Evolutionary conservation across 805 yeast genomes (phyloP).

Genomic region (Candida ascalaphidarum): DNA sequence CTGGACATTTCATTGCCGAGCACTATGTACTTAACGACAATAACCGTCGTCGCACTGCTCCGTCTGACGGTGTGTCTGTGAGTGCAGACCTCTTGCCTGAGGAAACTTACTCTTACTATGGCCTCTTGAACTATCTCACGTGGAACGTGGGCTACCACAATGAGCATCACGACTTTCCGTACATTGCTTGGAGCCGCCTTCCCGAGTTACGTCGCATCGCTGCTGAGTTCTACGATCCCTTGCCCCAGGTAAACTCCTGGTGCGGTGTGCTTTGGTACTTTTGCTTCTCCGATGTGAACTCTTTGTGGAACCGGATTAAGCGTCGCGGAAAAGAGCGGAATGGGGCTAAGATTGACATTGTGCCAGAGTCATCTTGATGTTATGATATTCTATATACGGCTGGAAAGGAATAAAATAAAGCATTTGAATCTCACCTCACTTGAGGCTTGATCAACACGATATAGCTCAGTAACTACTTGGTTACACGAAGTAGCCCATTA

Average conservation of each 20-base stretch:
- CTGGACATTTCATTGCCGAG: conserved; percentile 95
- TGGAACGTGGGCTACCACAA: conserved; percentile 95
- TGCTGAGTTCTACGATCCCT: conserved; percentile 69
- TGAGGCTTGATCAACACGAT: too few species aligned
- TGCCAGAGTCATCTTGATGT: too few species aligned
- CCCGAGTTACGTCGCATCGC: conserved; percentile 61
- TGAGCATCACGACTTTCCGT: conserved; percentile 95
- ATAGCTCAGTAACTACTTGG: too few species aligned
- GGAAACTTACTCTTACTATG: conserved; percentile 88
- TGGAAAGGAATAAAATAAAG: too few species aligned
- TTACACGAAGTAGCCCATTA: too few species aligned
- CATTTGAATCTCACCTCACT: too few species aligned
- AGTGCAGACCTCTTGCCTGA: conserved; percentile 36
- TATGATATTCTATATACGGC: too few species aligned
- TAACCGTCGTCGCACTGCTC: conserved; percentile 34
- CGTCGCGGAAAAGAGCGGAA: conserved; percentile 37
- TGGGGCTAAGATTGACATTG: conserved; percentile 24
- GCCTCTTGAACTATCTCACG: conserved; percentile 64
- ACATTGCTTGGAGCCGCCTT: conserved; percentile 80
- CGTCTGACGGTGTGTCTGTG: conserved; percentile 13
- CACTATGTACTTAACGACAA: conserved; percentile 64
- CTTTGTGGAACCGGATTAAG: conserved; percentile 76
- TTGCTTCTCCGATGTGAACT: conserved; percentile 55
- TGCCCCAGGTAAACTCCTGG: conserved; percentile 78
- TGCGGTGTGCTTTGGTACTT: conserved; percentile 66